Percentiles rank a stretch among this genome's conserved stretches.
Evolutionary conservation across 2,329 filamentous ascomycete genomes (phyloP).

Genomic region (Penicillium sp.): DNA sequence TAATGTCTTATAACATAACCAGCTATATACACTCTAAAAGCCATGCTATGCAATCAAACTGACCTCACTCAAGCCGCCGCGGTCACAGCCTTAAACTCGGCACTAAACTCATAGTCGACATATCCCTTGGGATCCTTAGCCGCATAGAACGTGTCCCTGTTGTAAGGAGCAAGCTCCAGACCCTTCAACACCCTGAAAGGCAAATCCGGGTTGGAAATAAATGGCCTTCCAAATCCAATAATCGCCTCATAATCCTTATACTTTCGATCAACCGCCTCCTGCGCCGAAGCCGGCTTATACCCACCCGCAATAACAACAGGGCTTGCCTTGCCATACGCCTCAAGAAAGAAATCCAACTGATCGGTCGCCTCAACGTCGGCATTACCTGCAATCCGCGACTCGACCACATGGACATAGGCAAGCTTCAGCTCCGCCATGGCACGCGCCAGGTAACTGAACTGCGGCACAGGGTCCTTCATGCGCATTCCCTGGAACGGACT

Average conservation of each 20-base stretch:
- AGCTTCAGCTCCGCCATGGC: conserved; percentile 52
- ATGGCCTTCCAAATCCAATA: conserved; percentile 43
- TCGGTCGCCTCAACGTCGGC: conserved; percentile 32
- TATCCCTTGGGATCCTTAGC: conserved; percentile 38
- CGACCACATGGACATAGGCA: conserved; percentile 59
- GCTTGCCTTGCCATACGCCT: conserved; percentile 38
- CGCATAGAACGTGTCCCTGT: conserved; percentile 42
- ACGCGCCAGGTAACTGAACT: conserved; percentile 57
- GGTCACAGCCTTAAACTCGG: conserved; percentile 27
- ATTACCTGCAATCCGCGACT: conserved; percentile 48
- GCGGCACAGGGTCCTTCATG: conserved; percentile 59
- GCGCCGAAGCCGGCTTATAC: conserved; percentile 40
- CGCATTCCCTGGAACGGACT: conserved; percentile 47
- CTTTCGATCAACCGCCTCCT: conserved; percentile 32
- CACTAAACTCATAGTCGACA: conserved; percentile 35
- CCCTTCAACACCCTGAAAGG: conserved; percentile 40
- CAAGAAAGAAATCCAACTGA: conserved; percentile 44
- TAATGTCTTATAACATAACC: not conserved
- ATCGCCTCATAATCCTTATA: conserved; percentile 31
- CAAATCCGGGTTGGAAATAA: conserved; percentile 46
- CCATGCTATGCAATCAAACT: conserved; percentile 13
- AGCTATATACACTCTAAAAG: not conserved
- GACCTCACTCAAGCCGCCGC: conserved; percentile 16
- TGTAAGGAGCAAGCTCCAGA: conserved; percentile 37
- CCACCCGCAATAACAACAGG: conserved; percentile 52